Evolutionary conservation across 2,329 filamentous ascomycete genomes (phyloP), one percentile per base, ranked within the genome.

Genomic region (Pleurostoma richardsiae): DNA sequence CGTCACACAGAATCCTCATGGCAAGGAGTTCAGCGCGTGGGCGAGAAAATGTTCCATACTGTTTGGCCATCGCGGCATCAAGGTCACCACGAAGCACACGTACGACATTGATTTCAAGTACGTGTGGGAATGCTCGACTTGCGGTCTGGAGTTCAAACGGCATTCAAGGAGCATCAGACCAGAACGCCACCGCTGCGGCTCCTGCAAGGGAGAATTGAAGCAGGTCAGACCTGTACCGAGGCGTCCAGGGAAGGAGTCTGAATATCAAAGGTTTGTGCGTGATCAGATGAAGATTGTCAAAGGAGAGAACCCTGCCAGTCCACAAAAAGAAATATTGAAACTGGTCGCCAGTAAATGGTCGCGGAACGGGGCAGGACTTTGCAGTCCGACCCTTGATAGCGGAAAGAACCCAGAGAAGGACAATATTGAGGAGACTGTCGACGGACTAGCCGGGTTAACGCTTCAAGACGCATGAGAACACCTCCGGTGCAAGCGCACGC

Each of bases 41-140:
- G 84, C 74, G 4, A 58, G 63, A 43, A 79, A 72, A 63, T 80
- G 71, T 65, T 79, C 70, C 2, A 55, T 53, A 3, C 73, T 72
- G 0, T 88, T 91, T 54, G 75, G 70, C 3, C 61, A 77, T 41
- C 73, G 80, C 3, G 84, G 81, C 4, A 78, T 96, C 40, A 69
- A 84, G 31, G 89, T 97, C 26, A 96, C 90, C 1, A 96, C 91
- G 1, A 95, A 88, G 60, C 92, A 99, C 66, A 79, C 73, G 30
- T 99, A 96, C 64, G 79, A 85, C 43, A 97, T 97, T 58, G 86
- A 91, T 56, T 96, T 89, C 71, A 95, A 92, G 69, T 99, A 92
- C 61, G 69, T 91, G 26, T 97, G 94, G 92, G 72, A 78, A 39
- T 97, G 92, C 62, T 69, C 56, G 19, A 69, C 60, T 3, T 97